A percentile compares a stretch with the other conserved stretches of the same genome.
These are phyloP conservation scores for Nemania abortiva DNA, from an alignment of 2,329 filamentous ascomycete species.

Conservation along the genomic window DNA sequence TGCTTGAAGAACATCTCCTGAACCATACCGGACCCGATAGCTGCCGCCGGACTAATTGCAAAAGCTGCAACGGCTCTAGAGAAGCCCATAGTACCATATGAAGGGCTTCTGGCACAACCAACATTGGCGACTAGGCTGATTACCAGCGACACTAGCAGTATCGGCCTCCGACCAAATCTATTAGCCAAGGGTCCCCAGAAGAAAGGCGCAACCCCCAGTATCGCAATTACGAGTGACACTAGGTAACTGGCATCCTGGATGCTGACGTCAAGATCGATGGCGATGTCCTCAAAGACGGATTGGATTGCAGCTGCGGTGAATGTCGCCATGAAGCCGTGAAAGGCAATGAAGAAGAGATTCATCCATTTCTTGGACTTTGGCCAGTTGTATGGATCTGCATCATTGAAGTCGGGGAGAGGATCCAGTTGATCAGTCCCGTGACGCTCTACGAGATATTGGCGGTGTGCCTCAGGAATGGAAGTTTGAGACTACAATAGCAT, in stretches of 20 bases:
- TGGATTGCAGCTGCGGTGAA: slow-evolving; percentile 32
- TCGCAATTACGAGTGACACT: slow-evolving; percentile 28
- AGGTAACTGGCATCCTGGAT: slow-evolving; percentile 34
- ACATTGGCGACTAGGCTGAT: slow-evolving; percentile 29
- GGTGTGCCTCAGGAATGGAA: slow-evolving; percentile 31
- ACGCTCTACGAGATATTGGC: slow-evolving; percentile 31
- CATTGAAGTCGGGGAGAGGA: slow-evolving; percentile 28
- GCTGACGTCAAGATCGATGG: slow-evolving; percentile 27
- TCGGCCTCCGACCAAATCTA: slow-evolving; percentile 32
- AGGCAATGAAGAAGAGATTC: slow-evolving; percentile 33
- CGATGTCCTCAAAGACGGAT: slow-evolving; percentile 31
- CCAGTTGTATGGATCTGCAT: slow-evolving; percentile 37
- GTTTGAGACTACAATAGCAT: slow-evolving; percentile 24
- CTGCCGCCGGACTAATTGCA: slow-evolving; percentile 31
- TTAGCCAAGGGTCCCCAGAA: slow-evolving; percentile 33
- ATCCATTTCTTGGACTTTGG: slow-evolving; percentile 27
- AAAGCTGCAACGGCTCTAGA: slow-evolving; percentile 27
- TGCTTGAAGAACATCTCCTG: slow-evolving; percentile 36
- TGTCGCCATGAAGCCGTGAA: slow-evolving; percentile 35
- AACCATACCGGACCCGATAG: slow-evolving; percentile 33
- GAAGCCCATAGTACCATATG: slow-evolving; percentile 29
- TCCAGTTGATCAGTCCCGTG: slow-evolving; percentile 34
- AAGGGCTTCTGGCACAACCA: slow-evolving; percentile 31
- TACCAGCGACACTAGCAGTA: slow-evolving; percentile 30
- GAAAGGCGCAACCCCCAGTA: slow-evolving; percentile 31